These are phyloP conservation scores for Beauveria pseudobassiana DNA, from an alignment of 2,329 filamentous ascomycete species.

Conservation along the genomic window DNA sequence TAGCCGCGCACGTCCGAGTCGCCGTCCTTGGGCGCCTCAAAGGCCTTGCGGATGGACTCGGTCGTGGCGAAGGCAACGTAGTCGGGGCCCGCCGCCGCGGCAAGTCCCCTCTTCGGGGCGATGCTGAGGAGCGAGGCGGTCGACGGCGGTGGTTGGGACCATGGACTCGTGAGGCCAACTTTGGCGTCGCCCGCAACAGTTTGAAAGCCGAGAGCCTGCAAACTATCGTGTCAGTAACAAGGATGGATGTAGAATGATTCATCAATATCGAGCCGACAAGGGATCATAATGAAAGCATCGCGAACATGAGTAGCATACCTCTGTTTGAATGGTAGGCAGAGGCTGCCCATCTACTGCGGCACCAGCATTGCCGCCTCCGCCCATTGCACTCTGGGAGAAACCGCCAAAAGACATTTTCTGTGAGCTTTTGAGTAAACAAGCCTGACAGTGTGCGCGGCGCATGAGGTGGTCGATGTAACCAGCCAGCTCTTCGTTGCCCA, in stretches of 20 bases:
- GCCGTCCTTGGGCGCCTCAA: slow-evolving; percentile 50
- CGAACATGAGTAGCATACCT: slow-evolving; percentile 44
- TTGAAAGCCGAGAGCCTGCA: slow-evolving; percentile 69
- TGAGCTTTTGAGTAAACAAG: not conserved
- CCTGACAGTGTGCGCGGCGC: not conserved
- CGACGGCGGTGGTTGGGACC: slow-evolving; percentile 67
- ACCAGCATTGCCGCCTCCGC: slow-evolving; percentile 31
- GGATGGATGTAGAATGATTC: not conserved
- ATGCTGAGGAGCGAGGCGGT: slow-evolving; percentile 79
- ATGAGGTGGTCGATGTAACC: not conserved
- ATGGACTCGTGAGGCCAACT: slow-evolving; percentile 70
- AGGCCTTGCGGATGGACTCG: slow-evolving; percentile 68
- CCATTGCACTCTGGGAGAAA: slow-evolving; percentile 33
- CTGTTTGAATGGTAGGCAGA: slow-evolving; percentile 72
- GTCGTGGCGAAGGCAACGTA: slow-evolving; percentile 69
- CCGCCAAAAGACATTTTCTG: slow-evolving; percentile 53
- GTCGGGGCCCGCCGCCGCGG: slow-evolving; percentile 83
- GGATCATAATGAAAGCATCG: not conserved
- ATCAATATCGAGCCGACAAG: too few relatives aligned
- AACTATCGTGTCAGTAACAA: slow-evolving; percentile 14
- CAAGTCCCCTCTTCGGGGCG: slow-evolving; percentile 68
- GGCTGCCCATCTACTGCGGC: slow-evolving; percentile 50
- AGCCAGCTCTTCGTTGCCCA: not conserved
- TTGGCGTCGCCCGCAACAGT: slow-evolving; percentile 74
- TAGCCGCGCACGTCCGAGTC: slow-evolving; percentile 64